Evolutionary conservation across 768 basidiomycete species (phyloP).

Genomic region (Cubamyces lactineus): DNA sequence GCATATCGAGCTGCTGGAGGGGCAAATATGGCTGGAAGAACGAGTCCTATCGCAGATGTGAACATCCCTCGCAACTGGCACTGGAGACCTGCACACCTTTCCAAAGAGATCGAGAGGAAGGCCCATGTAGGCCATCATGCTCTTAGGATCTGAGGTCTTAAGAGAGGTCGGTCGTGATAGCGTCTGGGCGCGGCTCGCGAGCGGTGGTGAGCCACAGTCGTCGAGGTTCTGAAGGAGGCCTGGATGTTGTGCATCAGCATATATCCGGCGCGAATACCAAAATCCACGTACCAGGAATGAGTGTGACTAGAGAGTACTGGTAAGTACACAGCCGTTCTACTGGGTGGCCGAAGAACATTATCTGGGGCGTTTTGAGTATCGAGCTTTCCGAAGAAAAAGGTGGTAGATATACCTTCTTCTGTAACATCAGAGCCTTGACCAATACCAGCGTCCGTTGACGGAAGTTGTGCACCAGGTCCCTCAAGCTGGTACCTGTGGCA

Average conservation of each 20-base stretch:
- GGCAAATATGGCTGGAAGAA: conserved; percentile 99
- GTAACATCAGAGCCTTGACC: conserved; percentile 93
- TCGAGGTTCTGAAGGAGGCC: conserved; percentile 87
- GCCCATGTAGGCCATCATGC: conserved; percentile 90
- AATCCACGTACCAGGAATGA: conserved; percentile 75
- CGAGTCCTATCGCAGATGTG: conserved; percentile 56
- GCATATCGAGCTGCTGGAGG: conserved; percentile 89
- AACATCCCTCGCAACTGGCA: not conserved
- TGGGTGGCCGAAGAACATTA: conserved; percentile 96
- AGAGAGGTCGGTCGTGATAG: conserved; percentile 78
- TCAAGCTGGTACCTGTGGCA: conserved; percentile 70
- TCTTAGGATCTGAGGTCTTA: conserved; percentile 86
- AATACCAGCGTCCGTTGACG: conserved; percentile 90
- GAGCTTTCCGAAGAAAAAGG: not conserved
- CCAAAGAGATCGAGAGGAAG: conserved; percentile 95
- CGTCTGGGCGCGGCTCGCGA: conserved; percentile 62
- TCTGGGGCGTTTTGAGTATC: conserved; percentile 47
- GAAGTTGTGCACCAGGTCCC: conserved; percentile 93
- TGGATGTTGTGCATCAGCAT: conserved; percentile 33
- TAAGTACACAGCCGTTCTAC: conserved; percentile 96
- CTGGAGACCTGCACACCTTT: conserved; percentile 50
- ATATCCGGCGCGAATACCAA: not conserved
- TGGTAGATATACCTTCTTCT: conserved; percentile 69
- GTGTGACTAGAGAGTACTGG: conserved; percentile 94
- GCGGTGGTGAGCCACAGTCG: conserved; percentile 87